Conservation (phyloP, 73 alveolate genomes). For the Durusdinium trenchii region DNA sequence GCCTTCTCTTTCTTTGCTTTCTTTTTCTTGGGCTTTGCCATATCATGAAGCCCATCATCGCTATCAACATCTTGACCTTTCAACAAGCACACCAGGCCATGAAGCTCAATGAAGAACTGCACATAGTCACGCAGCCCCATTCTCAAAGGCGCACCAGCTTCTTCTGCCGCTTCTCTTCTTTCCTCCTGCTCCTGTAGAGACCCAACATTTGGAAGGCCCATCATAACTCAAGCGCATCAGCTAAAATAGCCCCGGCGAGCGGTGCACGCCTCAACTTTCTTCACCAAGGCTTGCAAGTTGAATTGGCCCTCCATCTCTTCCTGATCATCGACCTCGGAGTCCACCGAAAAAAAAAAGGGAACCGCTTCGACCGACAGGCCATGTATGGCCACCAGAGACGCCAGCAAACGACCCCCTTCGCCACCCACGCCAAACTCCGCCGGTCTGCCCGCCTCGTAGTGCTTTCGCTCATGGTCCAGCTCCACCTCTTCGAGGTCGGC, state of each 20-base stretch:
- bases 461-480: slow-evolving; percentile 87
- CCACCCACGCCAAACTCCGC: not conserved
- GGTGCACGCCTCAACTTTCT: slow-evolving; percentile 77
- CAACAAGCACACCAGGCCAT: not conserved
- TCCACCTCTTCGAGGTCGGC: slow-evolving; percentile 79
- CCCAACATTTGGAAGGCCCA: not conserved
- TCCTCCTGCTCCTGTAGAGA: slow-evolving; percentile 69
- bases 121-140: no score
- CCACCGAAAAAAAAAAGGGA: not conserved
- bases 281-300: slow-evolving; percentile 84
- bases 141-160: no score
- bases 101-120: not conserved
- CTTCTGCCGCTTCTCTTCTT: slow-evolving; percentile 72
- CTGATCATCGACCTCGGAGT: slow-evolving; percentile 78
- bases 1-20: slow-evolving; percentile 90
- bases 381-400: not conserved
- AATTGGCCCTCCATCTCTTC: slow-evolving; percentile 95
- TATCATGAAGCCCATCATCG: slow-evolving; percentile 85
- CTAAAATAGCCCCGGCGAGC: no score
- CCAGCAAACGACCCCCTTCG: not conserved
- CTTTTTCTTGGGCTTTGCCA: slow-evolving; percentile 75
- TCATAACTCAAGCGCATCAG: not conserved
- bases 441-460: slow-evolving; percentile 84
- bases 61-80: slow-evolving; percentile 88
- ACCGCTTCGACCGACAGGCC: not conserved